Percentiles rank a stretch among this genome's conserved stretches.
Evolutionary conservation across 805 yeast species (phyloP).

Genomic region (Brettanomyces anomalus): DNA sequence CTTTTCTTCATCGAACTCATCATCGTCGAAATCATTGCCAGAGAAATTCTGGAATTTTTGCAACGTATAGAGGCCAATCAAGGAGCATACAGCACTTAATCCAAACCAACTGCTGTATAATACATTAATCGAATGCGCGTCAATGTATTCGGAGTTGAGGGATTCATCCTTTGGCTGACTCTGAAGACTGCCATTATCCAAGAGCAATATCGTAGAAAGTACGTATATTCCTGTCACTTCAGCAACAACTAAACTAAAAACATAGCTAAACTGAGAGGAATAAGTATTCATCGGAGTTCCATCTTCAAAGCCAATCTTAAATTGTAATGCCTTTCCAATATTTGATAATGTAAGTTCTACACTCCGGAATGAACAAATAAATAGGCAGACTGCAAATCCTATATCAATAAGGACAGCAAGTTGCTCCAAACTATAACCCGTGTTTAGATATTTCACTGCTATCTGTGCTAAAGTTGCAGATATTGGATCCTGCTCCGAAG

Average conservation of each 20-base stretch:
- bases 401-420: conserved; percentile 39
- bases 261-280: not conserved
- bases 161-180: conserved; percentile 30
- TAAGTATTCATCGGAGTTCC: not conserved
- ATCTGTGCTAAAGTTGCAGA: conserved; percentile 40
- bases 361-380: conserved; percentile 55
- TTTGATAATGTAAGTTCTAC: conserved; percentile 54
- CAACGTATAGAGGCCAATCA: conserved; percentile 16
- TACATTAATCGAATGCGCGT: conserved; percentile 33
- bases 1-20: conserved; percentile 23
- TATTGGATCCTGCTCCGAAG: conserved; percentile 21
- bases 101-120: conserved; percentile 48
- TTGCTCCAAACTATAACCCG: conserved; percentile 27
- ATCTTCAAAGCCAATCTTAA: not conserved
- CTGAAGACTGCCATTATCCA: conserved; percentile 38
- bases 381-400: conserved; percentile 47
- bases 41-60: conserved; percentile 17
- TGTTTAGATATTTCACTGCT: conserved; percentile 18
- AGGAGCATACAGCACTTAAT: conserved; percentile 30
- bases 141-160: conserved; percentile 5
- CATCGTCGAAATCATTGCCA: conserved; percentile 14
- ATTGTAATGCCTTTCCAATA: conserved; percentile 20
- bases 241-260: conserved; percentile 24
- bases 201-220: conserved; percentile 40
- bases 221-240: conserved; percentile 43